Evolutionary conservation across 2,329 filamentous ascomycete genomes (phyloP), one percentile per base, ranked within the genome.

Genomic region (Cladosporium colombiae): DNA sequence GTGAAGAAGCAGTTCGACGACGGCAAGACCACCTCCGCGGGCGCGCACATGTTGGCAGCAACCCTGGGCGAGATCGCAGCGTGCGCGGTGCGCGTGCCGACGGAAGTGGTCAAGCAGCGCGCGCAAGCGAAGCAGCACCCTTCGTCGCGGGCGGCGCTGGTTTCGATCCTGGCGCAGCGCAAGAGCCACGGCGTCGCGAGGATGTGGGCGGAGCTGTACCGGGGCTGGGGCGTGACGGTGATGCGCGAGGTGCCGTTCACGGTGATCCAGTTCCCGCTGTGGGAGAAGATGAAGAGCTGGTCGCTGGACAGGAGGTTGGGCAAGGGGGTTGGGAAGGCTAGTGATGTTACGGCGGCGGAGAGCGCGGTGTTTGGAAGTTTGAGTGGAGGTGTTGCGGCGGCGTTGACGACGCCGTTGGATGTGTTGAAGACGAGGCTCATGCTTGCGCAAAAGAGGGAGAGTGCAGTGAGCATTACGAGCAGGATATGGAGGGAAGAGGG

Each of bases 161-260:
- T 81, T 65, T 87, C 89, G 66, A 97, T 97, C 68, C 75, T 89
- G 1, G 56, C 66, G 18, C 75, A 80, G 70, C 69, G 81, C 67
- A 68, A 70, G 37, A 72, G 77, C 50, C 74, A 75, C 67, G 78
- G 85, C 31, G 40, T 82, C 66, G 69, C 71, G 68, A 81, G 88
- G 29, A 90, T 98, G 57, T 88, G 91, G 84, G 82, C 86, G 68
- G 93, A 97, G 79, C 80, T 99, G 65, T 99, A 99, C 79, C 85
- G 95, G 40, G 95, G 96, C 1, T 97, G 93, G 85, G 86, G 88
- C 21, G 93, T 98, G 72, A 99, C 95, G 1, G 89, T 99, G 62
- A 90, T 97, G 81, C 88, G 95, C 66, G 95, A 99, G 82, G 93
- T 99, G 68, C 95, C 95, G 4, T 99, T 99, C 75, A 98, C 96